Evolutionary conservation across 257 asterid genomes (phyloP), one percentile per base, ranked within the genome.

Genomic region (Solanum chiquidenum): DNA sequence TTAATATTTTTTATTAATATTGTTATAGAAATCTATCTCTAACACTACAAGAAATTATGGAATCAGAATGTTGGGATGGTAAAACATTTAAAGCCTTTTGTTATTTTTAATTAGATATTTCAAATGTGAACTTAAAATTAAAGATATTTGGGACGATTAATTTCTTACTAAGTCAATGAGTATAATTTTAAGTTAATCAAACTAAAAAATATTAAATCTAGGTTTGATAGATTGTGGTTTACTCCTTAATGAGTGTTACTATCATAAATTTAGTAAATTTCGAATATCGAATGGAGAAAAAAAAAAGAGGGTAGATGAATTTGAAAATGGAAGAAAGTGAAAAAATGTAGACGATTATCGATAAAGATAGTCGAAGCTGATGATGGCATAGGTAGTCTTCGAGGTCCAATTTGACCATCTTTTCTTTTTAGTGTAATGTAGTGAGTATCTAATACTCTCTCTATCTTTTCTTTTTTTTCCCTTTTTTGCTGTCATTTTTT

Each of bases 381-480:
- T 92, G 95, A 91, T 91, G 93, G 91, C 88, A 92, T 90, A 85
- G 94, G 94, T 88, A 94, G 98, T 94, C 98, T 96, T 95, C 96
- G 96, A 95, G 98, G 98, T 89, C 80, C 91, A 95, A 91, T 96
- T 95, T 96, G 98, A 95, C 98, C 97, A 94, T 94, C 98, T 95
- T 95, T 95, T 93, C 93, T 87, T 68, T 64, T 64, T 40, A 18
- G 66, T 55, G 66, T 85, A 37, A 77, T 85, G 87, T 37, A 55
- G 64, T 55, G 64, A 55, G 64, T 55, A 68, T 85, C 82, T 37
- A 68, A 66, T 90, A 88, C 33, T 37, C 52, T 37, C 52, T 93
- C 94, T n/a, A n/a, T 64, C 33, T 92, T 88, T 92, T 90, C 92
- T 91, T 91, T 93, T 87, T 87, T 88, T 83, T 90, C 84, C 90